Evolutionary conservation across 2,329 filamentous ascomycete species (phyloP), one percentile per base, ranked within the genome.

Genomic region (Esteya vermicola): DNA sequence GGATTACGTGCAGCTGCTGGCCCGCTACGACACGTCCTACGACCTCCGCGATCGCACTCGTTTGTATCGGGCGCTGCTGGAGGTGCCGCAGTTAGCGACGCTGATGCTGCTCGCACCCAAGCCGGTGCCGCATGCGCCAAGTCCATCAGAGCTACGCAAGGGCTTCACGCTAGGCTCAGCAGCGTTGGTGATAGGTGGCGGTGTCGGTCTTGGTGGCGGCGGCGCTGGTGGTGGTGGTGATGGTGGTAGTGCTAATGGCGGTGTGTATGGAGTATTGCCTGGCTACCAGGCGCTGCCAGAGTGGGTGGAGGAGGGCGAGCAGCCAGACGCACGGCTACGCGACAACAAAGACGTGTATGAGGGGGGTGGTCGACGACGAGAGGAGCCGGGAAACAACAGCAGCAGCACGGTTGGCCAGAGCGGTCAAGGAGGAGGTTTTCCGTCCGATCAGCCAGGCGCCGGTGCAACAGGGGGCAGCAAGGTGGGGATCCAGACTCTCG

Each of bases 51-150:
- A 96, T 55, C 81, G 91, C 20, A 79, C 88, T 2, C 78, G 91
- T 25, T 72, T 95, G 45, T 96, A 93, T 63, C 85, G 83, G 47
- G 72, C 86, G 1, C 74, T 98, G 1, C 73, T 98, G 2, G 71
- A 76, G 4, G 77, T 83, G 5, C 85, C 88, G 1, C 85, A 96
- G 56, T 73, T 98, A 14, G 91, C 91, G 3, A 86, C 82, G 1
- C 68, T 98, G 13, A 81, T 96, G 56, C 76, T 98, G 1, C 72
- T 96, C 2, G 91, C 91, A 0, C 88, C 91, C 0, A 98, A 98
- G 56, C 89, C 91, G 0, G 85, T 91, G 0, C 91, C 91, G 0
- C 85, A 93, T 45, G 81, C 83, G 0, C 86, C 86, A 0, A 93
- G 84, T 43, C 91, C 91, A 1, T 93, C 85, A 0, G 88, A 94